Conservation (phyloP, 1,284 basidiomycete species). For the Phenoliferia sp. region DNA sequence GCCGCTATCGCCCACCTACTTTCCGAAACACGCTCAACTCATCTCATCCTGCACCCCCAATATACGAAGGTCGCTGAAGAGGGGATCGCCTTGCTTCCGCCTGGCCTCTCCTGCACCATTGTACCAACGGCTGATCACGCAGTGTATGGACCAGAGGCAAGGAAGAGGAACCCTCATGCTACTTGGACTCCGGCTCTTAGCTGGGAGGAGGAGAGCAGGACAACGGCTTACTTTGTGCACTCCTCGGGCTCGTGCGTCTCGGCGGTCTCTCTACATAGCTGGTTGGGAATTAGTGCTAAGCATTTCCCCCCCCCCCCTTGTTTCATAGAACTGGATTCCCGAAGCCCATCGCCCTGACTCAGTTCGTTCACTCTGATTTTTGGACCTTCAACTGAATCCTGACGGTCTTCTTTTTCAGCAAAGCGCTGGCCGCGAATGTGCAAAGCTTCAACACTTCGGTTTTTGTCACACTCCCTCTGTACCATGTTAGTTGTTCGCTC, state of each 20-base stretch:
- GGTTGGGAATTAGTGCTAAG: slow-evolving; percentile 40
- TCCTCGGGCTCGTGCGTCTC: neutral
- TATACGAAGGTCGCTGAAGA: neutral
- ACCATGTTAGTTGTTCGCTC: slow-evolving; percentile 34
- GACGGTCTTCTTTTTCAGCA: slow-evolving; percentile 36
- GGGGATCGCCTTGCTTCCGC: neutral
- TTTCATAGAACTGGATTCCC: slow-evolving; percentile 55
- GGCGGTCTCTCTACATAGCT: neutral
- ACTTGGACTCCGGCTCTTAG: neutral
- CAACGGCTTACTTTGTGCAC: neutral
- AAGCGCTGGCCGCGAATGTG: neutral
- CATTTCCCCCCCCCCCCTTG: slow-evolving; percentile 54
- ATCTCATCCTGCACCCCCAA: slow-evolving; percentile 45
- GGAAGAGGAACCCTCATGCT: neutral
- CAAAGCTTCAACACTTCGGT: slow-evolving; percentile 36
- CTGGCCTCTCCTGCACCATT: neutral
- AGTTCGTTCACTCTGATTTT: slow-evolving; percentile 37
- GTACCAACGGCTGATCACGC: neutral
- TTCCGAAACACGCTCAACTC: slow-evolving; percentile 49
- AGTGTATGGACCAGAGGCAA: neutral
- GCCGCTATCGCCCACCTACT: slow-evolving; percentile 56
- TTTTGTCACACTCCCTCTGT: slow-evolving; percentile 48
- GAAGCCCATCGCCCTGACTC: slow-evolving; percentile 50
- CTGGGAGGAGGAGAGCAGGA: neutral
- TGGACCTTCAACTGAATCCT: neutral